Evolutionary conservation across 2,329 filamentous ascomycete genomes (phyloP).

Genomic region (Aspergillus felis): DNA sequence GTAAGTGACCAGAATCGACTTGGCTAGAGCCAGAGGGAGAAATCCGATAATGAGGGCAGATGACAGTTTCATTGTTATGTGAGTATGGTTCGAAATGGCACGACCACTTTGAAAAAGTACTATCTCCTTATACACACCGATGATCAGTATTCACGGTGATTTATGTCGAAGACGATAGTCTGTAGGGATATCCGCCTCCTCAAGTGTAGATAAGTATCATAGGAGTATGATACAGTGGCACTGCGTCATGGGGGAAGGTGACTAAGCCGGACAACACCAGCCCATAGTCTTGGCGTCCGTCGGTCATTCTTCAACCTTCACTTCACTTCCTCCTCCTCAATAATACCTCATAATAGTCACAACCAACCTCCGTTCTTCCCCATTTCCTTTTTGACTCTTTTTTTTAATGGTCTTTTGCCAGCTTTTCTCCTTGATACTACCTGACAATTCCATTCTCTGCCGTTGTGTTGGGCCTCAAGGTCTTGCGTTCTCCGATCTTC

Average conservation of each 20-base stretch:
- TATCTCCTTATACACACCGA: not conserved
- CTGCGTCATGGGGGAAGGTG: not conserved
- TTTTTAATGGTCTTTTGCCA: not conserved
- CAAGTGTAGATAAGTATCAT: too few species aligned
- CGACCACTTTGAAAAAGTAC: not conserved
- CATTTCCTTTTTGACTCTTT: not conserved
- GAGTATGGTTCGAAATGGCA: not conserved
- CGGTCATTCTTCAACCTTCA: not conserved
- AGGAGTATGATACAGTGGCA: not conserved
- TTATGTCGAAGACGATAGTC: not conserved
- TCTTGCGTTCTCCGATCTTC: not conserved
- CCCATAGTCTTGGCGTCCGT: not conserved
- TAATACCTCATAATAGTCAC: not conserved
- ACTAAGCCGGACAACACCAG: not conserved
- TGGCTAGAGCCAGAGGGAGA: slow-evolving; percentile 61
- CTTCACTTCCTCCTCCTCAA: not conserved
- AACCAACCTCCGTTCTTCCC: slow-evolving; percentile 2
- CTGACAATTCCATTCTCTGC: not conserved
- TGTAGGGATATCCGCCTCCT: not conserved
- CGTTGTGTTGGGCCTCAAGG: not conserved
- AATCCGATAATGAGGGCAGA: slow-evolving; percentile 56
- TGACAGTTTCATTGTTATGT: slow-evolving; percentile 60
- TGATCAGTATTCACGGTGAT: not conserved
- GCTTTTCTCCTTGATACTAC: not conserved
- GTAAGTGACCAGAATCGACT: slow-evolving; percentile 76